Conservation (phyloP, 345 rosid genomes). For the Camelina hispida region DNA sequence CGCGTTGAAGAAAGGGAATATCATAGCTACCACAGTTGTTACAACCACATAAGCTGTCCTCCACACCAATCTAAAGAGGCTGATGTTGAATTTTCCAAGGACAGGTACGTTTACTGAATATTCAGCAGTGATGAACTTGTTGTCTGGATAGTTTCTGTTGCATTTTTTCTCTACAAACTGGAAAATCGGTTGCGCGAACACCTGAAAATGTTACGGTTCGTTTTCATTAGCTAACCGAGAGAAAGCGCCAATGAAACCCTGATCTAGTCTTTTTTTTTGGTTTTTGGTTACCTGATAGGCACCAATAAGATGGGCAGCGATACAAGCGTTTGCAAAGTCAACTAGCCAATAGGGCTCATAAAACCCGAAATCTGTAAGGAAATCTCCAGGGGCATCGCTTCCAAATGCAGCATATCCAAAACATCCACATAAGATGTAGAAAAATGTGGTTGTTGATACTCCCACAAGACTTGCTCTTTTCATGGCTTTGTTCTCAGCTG, state of each 20-base stretch:
- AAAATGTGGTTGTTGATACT: slow-evolving; percentile 67
- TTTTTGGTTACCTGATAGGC: slow-evolving; percentile 78
- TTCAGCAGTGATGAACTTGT: slow-evolving; percentile 61
- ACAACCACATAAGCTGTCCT: slow-evolving; percentile 72
- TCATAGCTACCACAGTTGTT: slow-evolving; percentile 75
- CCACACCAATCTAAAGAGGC: slow-evolving; percentile 73
- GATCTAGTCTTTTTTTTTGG: background rate
- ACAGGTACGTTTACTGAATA: slow-evolving; percentile 55
- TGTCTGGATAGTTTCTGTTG: slow-evolving; percentile 67
- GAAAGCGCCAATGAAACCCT: background rate
- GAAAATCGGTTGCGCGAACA: slow-evolving; percentile 79
- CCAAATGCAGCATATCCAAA: slow-evolving; percentile 93
- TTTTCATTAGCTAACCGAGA: background rate
- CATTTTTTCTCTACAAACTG: slow-evolving; percentile 65
- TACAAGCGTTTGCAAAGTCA: slow-evolving; percentile 84
- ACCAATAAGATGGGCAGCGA: slow-evolving; percentile 75
- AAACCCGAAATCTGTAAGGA: slow-evolving; percentile 95
- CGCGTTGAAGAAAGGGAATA: slow-evolving; percentile 92
- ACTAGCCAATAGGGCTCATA: slow-evolving; percentile 87
- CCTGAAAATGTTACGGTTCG: slow-evolving; percentile 49
- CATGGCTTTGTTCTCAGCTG: slow-evolving; percentile 75
- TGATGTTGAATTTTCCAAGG: slow-evolving; percentile 56
- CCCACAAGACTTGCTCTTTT: slow-evolving; percentile 68
- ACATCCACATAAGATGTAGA: slow-evolving; percentile 80
- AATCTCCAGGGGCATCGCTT: slow-evolving; percentile 87